These are phyloP conservation scores for Schoenoplectus tabernaemontani DNA, from an alignment of 202 grass and related monocot genomes.

Conservation along the genomic window DNA sequence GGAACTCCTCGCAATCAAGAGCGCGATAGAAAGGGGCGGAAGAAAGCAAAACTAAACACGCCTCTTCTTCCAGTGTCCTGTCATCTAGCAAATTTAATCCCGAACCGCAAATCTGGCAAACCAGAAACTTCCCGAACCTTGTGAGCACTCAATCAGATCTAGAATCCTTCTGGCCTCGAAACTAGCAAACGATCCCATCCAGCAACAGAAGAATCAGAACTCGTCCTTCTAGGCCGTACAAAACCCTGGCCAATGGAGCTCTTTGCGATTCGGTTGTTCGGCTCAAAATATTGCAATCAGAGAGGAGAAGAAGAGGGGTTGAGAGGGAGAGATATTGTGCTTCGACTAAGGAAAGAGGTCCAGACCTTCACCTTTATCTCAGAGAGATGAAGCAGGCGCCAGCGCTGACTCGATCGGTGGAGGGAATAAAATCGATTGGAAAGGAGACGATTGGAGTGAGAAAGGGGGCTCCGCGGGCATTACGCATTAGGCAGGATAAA, in stretches of 20 bases:
- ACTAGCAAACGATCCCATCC: background rate
- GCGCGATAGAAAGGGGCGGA: background rate
- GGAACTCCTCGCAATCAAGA: background rate
- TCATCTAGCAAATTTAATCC: background rate
- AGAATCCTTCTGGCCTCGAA: background rate
- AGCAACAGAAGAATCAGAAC: background rate
- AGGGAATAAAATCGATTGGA: background rate
- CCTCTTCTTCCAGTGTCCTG: background rate
- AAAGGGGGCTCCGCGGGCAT: constrained; percentile 12
- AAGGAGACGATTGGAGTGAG: background rate
- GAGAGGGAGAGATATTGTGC: background rate
- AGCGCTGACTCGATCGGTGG: background rate
- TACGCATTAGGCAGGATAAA: constrained; percentile 25
- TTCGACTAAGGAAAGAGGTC: background rate
- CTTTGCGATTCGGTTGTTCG: background rate
- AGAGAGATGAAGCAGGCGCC: background rate
- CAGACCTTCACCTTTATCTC: background rate
- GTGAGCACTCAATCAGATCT: background rate
- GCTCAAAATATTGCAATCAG: background rate
- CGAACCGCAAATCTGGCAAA: background rate
- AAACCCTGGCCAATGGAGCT: background rate
- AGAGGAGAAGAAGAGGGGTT: background rate
- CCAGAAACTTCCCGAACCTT: background rate
- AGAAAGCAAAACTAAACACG: background rate
- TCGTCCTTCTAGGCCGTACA: background rate